A percentile compares a stretch with the other conserved stretches of the same genome.
Conservation (phyloP, 2,329 filamentous ascomycete genomes). For the Hymenoscyphus salicellus region DNA sequence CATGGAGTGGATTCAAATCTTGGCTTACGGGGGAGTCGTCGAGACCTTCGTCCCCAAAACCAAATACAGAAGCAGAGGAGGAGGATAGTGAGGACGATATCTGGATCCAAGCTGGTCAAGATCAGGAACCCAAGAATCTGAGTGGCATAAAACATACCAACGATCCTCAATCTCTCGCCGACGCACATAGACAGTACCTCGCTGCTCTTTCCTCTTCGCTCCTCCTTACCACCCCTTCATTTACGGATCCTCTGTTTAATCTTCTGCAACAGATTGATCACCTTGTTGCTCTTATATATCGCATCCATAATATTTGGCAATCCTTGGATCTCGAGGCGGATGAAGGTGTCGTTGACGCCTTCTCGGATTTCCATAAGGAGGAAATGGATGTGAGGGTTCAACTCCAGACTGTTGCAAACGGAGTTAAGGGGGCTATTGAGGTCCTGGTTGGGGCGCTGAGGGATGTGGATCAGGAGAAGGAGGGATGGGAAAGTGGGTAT, state of each 20-base stretch:
- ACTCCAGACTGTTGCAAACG: conserved; percentile 60
- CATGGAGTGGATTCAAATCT: conserved; percentile 73
- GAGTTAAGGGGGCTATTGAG: conserved; percentile 66
- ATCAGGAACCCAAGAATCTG: conserved; percentile 22
- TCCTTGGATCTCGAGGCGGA: conserved; percentile 78
- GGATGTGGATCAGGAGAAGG: conserved; percentile 48
- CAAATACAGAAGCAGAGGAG: conserved; percentile 18
- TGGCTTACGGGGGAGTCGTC: conserved; percentile 58
- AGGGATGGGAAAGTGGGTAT: conserved; percentile 37
- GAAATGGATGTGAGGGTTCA: conserved; percentile 65
- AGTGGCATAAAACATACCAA: conserved; percentile 43
- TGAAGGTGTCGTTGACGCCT: conserved; percentile 74
- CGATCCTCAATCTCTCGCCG: conserved; percentile 81
- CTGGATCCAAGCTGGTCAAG: conserved; percentile 38
- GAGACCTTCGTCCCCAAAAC: conserved; percentile 16
- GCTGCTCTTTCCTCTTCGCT: conserved; percentile 63
- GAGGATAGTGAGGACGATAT: conserved; percentile 43
- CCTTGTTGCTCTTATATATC: conserved; percentile 71
- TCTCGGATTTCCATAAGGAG: conserved; percentile 68
- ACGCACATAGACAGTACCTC: conserved; percentile 76
- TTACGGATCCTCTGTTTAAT: conserved; percentile 62
- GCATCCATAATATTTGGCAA: conserved; percentile 72
- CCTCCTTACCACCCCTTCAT: conserved; percentile 61
- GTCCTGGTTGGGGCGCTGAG: conserved; percentile 54
- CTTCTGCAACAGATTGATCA: conserved; percentile 76